Conservation (phyloP, 306 rosid genomes). For the Crotalaria pallida region DNA sequence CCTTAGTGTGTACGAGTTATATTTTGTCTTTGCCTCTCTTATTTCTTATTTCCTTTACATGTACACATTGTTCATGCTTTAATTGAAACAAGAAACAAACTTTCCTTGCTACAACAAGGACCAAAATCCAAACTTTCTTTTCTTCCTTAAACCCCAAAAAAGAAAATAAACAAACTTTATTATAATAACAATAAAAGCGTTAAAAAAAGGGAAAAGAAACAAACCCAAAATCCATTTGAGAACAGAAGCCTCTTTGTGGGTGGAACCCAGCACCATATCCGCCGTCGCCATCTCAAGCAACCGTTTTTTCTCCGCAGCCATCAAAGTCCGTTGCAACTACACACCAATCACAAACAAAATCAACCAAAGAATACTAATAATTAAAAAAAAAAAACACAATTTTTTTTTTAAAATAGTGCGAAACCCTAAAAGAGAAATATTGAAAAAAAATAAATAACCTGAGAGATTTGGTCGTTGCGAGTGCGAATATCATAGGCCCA, state of each 20-base stretch:
- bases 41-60: no score
- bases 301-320: conserved; percentile 40
- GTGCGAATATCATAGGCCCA: conserved; percentile 52
- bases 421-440: conserved; percentile 28
- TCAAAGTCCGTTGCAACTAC: conserved; percentile 47
- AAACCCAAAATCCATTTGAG: conserved; percentile 50
- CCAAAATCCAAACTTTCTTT: not conserved
- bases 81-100: not conserved
- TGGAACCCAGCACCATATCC: conserved; percentile 42
- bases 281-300: conserved; percentile 41
- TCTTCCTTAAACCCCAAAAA: not conserved
- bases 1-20: no score
- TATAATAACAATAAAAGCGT: not conserved
- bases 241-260: conserved; percentile 43
- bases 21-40: no score
- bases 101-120: not conserved
- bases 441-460: conserved; percentile 39
- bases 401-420: not conserved
- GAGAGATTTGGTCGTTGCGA: conserved; percentile 35
- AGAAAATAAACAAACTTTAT: not conserved
- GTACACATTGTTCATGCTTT: not conserved
- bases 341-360: conserved; percentile 7
- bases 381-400: not conserved
- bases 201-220: conserved; percentile 24
- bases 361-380: not conserved